phyloP scores from a whole-genome alignment of 805 yeast species.

The Wickerhamomyces chaumierensis region DNA sequence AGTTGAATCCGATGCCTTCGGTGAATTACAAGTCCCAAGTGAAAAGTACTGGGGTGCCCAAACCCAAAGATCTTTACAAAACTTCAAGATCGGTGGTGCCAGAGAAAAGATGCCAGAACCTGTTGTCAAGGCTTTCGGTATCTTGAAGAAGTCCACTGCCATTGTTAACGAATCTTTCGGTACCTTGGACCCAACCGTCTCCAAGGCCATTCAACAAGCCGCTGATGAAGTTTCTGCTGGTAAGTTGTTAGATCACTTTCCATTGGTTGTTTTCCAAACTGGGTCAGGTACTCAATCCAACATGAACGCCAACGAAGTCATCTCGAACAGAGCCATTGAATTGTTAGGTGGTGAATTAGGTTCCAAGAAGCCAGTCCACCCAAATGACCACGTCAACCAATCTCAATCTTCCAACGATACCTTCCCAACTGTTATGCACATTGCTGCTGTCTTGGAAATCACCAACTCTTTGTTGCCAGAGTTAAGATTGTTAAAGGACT shows the following conservation, averaged over 20 bases:
- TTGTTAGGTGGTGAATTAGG: constrained; percentile 87
- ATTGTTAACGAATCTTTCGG: constrained; percentile 80
- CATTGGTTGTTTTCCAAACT: constrained; percentile 96
- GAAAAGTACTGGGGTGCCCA: constrained; percentile 97
- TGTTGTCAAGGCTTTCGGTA: constrained; percentile 82
- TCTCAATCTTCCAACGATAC: constrained; percentile 98
- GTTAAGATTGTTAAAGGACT: constrained; percentile 61
- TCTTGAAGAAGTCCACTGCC: constrained; percentile 91
- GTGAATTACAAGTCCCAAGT: constrained; percentile 84
- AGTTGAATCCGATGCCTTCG: constrained; percentile 91
- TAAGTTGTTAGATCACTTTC: constrained; percentile 87
- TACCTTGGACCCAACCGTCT: constrained; percentile 68
- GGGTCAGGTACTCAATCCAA: constrained; percentile 98
- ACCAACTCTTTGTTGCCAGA: constrained; percentile 68
- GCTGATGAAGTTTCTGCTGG: constrained; percentile 94
- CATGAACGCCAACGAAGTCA: constrained; percentile 99
- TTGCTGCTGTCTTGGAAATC: constrained; percentile 93
- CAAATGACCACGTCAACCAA: constrained; percentile 97
- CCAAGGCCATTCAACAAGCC: constrained; percentile 81
- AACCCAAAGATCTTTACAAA: constrained; percentile 85
- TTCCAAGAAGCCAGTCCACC: constrained; percentile 90
- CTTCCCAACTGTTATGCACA: constrained; percentile 99
- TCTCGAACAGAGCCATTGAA: constrained; percentile 96
- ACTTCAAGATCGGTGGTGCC: constrained; percentile 92
- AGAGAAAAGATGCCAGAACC: constrained; percentile 90